Percentiles rank a stretch among this genome's conserved stretches.
Evolutionary conservation across 1,284 basidiomycete genomes (phyloP).

Genomic region (Cystobasidium slooffiae): DNA sequence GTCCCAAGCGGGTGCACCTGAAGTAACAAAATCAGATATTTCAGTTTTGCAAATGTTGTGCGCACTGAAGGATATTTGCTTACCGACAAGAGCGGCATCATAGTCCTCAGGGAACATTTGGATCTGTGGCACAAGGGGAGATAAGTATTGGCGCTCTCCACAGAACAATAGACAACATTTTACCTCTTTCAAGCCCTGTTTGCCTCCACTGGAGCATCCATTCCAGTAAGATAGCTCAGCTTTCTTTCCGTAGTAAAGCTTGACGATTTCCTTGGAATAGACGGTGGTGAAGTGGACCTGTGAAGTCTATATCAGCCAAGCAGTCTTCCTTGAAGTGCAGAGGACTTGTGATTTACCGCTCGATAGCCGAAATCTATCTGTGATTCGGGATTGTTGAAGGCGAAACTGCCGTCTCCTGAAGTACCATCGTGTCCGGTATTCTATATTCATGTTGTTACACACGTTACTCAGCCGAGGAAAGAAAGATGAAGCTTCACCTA

Average conservation of each 20-base stretch:
- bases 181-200: constrained; percentile 47
- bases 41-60: neutral
- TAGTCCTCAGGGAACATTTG: constrained; percentile 45
- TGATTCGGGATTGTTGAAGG: constrained; percentile 44
- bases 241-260: constrained; percentile 47
- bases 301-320: neutral
- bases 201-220: constrained; percentile 51
- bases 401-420: constrained; percentile 47
- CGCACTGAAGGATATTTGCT: neutral
- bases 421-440: constrained; percentile 49
- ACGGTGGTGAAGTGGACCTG: constrained; percentile 49
- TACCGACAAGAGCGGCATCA: constrained; percentile 36
- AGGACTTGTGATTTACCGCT: constrained; percentile 26
- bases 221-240: constrained; percentile 46
- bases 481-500: neutral
- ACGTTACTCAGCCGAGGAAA: neutral
- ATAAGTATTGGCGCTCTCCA: constrained; percentile 47
- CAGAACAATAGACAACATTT: constrained; percentile 25
- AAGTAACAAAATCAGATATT: no score
- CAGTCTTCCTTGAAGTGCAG: neutral
- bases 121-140: constrained; percentile 50
- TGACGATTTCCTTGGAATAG: constrained; percentile 48
- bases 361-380: constrained; percentile 51
- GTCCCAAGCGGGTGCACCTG: constrained; percentile 4
- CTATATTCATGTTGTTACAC: constrained; percentile 9